Conservation (phyloP, 805 yeast genomes). For the Blastobotrys terrestris region DNA sequence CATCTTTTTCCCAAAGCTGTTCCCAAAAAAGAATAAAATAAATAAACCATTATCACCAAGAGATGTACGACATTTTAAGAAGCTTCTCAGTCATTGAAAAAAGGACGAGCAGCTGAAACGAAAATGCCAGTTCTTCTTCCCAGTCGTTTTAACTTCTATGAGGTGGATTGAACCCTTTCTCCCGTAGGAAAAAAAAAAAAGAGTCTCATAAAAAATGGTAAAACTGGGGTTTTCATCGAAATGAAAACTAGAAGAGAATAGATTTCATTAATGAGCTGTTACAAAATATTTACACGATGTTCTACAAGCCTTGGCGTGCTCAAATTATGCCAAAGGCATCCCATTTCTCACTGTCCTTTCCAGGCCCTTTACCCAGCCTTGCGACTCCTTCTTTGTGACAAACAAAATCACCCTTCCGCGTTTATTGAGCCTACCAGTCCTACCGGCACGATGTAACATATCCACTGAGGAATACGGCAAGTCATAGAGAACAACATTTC, state of each 20-base stretch:
- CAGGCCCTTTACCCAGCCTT: constrained; percentile 76
- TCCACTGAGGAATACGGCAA: constrained; percentile 82
- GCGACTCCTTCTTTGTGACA: constrained; percentile 57
- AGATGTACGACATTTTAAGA: not conserved
- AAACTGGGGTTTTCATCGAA: not conserved
- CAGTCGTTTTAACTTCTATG: not conserved
- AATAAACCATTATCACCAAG: too few species aligned
- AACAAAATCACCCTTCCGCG: constrained; percentile 83
- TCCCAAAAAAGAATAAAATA: too few species aligned
- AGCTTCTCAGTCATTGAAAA: not conserved
- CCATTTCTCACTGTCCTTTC: constrained; percentile 60
- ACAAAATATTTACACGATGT: not conserved
- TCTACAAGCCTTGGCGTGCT: too few species aligned
- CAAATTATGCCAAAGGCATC: constrained; percentile 30
- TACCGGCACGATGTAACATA: constrained; percentile 83
- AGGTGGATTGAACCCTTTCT: not conserved
- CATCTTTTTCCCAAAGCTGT: too few species aligned
- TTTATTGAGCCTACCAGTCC: constrained; percentile 90
- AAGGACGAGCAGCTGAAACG: not conserved
- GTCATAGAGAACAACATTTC: constrained; percentile 79
- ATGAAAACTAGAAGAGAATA: not conserved
- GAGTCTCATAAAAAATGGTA: not conserved
- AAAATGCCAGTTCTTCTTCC: not conserved
- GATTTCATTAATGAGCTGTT: not conserved
- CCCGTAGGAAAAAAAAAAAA: not conserved